These are phyloP conservation scores for Luvunga scandens DNA, from an alignment of 345 rosid species.

Conservation along the genomic window DNA sequence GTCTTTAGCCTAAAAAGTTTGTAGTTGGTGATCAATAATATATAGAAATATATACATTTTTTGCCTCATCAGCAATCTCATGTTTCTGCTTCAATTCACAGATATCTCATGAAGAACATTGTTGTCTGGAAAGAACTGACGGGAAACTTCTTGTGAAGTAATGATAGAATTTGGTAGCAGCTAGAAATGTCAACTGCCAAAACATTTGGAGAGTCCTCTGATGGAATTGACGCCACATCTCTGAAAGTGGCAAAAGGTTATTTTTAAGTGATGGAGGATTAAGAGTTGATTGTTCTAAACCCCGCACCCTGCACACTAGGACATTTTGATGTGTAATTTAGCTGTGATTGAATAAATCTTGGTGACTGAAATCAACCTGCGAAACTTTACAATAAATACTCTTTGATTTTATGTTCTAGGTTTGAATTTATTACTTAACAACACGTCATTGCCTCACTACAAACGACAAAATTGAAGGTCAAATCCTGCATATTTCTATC, in stretches of 20 bases:
- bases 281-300: not conserved
- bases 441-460: not conserved
- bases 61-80: not conserved
- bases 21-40: not conserved
- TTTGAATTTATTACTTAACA: not conserved
- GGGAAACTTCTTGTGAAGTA: not conserved
- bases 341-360: not conserved
- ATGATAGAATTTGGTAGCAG: not conserved
- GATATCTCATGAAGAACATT: not conserved
- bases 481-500: not conserved
- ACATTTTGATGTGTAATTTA: not conserved
- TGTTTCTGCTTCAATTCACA: not conserved
- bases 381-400: not conserved
- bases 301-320: not conserved
- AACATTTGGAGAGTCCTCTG: not conserved
- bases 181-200: not conserved
- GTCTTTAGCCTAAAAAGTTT: not conserved
- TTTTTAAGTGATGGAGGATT: not conserved
- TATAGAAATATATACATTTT: not conserved
- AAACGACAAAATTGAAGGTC: not conserved
- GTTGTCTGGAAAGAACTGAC: not conserved
- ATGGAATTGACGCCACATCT: slow-evolving; percentile 1
- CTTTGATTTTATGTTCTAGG: not conserved
- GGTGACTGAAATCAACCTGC: not conserved
- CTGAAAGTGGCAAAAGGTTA: not conserved